Conservation (phyloP, 768 basidiomycete genomes). For the Cystofilobasidium capitatum region DNA sequence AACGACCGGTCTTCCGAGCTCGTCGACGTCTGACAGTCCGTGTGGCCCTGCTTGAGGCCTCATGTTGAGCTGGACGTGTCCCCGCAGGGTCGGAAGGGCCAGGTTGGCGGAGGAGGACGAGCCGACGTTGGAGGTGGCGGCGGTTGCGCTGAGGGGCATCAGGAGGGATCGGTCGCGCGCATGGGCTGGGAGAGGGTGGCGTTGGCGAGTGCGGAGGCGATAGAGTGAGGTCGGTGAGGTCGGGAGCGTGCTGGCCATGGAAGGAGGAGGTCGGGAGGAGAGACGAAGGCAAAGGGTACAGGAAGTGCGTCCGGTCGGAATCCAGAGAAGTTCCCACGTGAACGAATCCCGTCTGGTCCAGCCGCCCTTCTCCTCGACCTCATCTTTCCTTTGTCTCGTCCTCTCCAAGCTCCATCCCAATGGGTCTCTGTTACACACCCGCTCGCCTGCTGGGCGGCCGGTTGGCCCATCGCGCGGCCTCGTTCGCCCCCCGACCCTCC, state of each 20-base stretch:
- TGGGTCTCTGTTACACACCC: background rate
- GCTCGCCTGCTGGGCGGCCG: too few species aligned
- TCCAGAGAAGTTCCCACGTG: too few species aligned
- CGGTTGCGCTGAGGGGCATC: slow-evolving; percentile 2
- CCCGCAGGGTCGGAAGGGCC: too few species aligned
- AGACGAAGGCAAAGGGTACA: too few species aligned
- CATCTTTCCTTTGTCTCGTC: background rate
- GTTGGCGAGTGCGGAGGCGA: background rate
- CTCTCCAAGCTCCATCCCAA: background rate
- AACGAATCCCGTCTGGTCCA: too few species aligned
- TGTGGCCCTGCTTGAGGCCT: too few species aligned
- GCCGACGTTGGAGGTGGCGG: background rate
- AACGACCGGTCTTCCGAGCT: background rate
- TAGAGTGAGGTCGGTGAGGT: background rate
- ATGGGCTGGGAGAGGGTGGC: background rate
- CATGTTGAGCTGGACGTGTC: too few species aligned
- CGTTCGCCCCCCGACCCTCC: background rate
- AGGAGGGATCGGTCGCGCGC: background rate
- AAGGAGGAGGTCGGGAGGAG: background rate
- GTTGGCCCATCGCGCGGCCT: background rate
- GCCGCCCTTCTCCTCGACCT: background rate
- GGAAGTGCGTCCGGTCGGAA: too few species aligned
- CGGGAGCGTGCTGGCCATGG: background rate
- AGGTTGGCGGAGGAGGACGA: background rate
- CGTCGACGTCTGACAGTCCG: background rate